These are phyloP conservation scores for Saccharum hybrid DNA, from an alignment of 202 grass and related monocot species.

Conservation along the genomic window DNA sequence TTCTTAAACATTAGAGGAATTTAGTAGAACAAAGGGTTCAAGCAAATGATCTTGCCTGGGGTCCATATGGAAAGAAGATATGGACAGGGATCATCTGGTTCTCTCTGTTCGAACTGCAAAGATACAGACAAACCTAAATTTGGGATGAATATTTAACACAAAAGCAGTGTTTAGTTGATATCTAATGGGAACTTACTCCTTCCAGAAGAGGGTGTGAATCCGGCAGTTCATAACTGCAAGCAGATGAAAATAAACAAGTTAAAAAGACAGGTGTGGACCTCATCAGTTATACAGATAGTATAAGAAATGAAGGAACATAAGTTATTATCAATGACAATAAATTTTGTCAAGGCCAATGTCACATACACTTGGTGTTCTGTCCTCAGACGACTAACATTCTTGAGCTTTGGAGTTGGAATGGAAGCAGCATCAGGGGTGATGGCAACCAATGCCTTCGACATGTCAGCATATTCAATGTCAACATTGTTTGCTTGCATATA, in stretches of 20 bases:
- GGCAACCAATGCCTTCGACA: conserved; percentile 75
- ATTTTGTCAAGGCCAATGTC: conserved; percentile 43
- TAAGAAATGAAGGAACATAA: conserved; percentile 1
- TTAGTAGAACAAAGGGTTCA: conserved; percentile 11
- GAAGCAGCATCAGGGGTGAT: conserved; percentile 71
- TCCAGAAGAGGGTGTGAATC: conserved; percentile 72
- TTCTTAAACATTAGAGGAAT: conserved; percentile 36
- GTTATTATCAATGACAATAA: conserved; percentile 21
- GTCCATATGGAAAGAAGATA: conserved; percentile 98
- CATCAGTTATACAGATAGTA: conserved; percentile 2
- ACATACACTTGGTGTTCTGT: conserved; percentile 95
- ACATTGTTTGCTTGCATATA: conserved; percentile 78
- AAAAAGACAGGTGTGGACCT: conserved; percentile 14
- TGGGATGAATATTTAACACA: conserved; percentile 24
- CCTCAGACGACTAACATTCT: conserved; percentile 81
- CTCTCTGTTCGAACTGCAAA: conserved; percentile 76
- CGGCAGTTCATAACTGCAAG: conserved; percentile 81
- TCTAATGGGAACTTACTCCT: conserved; percentile 59
- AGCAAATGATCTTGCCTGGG: conserved; percentile 67
- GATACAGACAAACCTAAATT: conserved; percentile 41
- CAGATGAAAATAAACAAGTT: conserved; percentile 45
- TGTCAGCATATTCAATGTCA: conserved; percentile 65
- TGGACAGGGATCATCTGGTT: conserved; percentile 83
- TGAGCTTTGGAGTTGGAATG: conserved; percentile 79
- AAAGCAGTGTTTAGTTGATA: conserved; percentile 35